Evolutionary conservation across 148 eudicot species (phyloP).

Genomic region (Diospyros lotus): DNA sequence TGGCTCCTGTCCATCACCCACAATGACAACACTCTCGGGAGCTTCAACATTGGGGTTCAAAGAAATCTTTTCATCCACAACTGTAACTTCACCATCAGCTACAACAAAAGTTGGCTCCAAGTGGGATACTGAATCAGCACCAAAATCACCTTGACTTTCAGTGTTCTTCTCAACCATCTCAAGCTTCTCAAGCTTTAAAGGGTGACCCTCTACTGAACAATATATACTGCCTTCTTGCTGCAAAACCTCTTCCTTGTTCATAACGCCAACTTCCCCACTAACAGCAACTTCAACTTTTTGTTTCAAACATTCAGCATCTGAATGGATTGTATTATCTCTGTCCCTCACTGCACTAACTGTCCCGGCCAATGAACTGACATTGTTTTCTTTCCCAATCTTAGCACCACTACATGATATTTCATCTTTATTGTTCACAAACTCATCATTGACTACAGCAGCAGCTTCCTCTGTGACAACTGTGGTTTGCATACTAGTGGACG

Average conservation of each 20-base stretch:
- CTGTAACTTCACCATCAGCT: not conserved
- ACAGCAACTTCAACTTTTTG: constrained; percentile 13
- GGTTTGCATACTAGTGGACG: constrained; percentile 4
- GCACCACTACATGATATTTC: constrained; percentile 3
- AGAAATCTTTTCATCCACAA: constrained; percentile 7
- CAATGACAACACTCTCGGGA: not conserved
- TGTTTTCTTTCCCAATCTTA: constrained; percentile 11
- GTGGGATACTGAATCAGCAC: not conserved
- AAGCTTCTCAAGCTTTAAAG: constrained; percentile 10
- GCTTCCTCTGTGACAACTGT: constrained; percentile 11
- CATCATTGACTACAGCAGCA: not conserved
- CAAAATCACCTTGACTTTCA: constrained; percentile 11
- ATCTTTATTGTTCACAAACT: not conserved
- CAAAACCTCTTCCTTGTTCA: constrained; percentile 10
- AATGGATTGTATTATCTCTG: constrained; percentile 10
- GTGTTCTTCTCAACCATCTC: constrained; percentile 9
- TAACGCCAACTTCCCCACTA: constrained; percentile 15
- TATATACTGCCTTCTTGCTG: not conserved
- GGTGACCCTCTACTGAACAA: constrained; percentile 14
- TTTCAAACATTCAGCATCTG: constrained; percentile 9
- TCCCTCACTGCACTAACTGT: not conserved
- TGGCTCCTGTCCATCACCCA: not conserved
- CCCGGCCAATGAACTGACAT: not conserved
- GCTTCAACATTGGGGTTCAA: not conserved
- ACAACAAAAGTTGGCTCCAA: not conserved